A percentile compares a stretch with the other conserved stretches of the same genome.
phyloP scores from a whole-genome alignment of 108 stramenopile genomes.

The Nitzschia putrida region DNA sequence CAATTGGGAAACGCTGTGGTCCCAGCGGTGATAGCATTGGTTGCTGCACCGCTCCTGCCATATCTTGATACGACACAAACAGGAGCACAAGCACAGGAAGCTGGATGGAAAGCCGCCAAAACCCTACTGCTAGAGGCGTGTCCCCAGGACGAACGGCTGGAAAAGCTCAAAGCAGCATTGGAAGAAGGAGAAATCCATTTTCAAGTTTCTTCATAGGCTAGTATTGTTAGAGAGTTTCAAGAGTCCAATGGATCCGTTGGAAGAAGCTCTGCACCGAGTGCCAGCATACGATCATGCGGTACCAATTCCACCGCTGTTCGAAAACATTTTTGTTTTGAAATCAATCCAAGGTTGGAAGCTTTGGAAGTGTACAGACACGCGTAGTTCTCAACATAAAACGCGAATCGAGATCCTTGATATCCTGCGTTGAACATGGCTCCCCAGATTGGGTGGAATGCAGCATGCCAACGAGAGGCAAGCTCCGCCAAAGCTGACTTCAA shows the following conservation, averaged over 20 bases:
- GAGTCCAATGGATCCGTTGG: constrained; percentile 28
- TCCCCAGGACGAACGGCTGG: constrained; percentile 8
- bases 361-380: constrained; percentile 92
- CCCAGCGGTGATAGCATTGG: constrained; percentile 20
- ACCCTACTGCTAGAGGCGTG: constrained; percentile 16
- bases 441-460: constrained; percentile 80
- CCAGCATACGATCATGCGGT: constrained; percentile 70
- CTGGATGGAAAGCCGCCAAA: constrained; percentile 16
- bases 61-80: not conserved
- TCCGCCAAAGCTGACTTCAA: constrained; percentile 63
- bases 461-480: constrained; percentile 64
- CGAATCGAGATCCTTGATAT: constrained; percentile 94
- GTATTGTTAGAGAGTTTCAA: not conserved
- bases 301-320: constrained; percentile 73
- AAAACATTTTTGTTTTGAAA: constrained; percentile 60
- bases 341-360: constrained; percentile 86
- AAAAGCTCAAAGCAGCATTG: not conserved
- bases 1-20: constrained; percentile 29
- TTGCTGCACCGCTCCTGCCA: constrained; percentile 17
- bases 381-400: constrained; percentile 91
- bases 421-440: constrained; percentile 91
- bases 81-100: not conserved
- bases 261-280: not conserved
- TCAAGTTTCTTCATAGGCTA: not conserved
- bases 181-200: not conserved